These are phyloP conservation scores for Coniochaeta sp. DNA, from an alignment of 2,329 filamentous ascomycete genomes.

Conservation along the genomic window DNA sequence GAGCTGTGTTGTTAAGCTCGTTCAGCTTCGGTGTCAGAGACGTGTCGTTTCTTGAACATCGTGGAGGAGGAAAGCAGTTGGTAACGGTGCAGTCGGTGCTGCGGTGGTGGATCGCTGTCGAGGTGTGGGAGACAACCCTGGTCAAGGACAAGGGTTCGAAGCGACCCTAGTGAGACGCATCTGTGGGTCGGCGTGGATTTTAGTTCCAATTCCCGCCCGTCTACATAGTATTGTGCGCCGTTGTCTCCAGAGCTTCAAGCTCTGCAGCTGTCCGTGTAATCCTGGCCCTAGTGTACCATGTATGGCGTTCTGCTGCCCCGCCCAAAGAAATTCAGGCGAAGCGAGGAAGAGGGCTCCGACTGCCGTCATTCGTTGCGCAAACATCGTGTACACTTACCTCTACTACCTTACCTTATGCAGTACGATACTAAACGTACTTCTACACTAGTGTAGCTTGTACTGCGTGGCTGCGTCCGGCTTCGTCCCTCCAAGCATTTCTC, in stretches of 20 bases:
- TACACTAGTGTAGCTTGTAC: no score
- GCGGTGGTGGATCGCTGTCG: constrained; percentile 7
- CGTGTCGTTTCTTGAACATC: background rate
- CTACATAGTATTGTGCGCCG: background rate
- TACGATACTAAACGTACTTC: no score
- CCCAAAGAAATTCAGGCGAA: background rate
- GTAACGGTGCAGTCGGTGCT: no score
- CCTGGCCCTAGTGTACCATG: background rate
- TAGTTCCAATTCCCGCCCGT: background rate
- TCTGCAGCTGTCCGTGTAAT: background rate
- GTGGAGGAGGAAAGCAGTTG: background rate
- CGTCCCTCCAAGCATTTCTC: no score
- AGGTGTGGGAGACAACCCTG: constrained; percentile 14
- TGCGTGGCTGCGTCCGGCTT: no score
- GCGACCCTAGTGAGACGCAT: constrained; percentile 10
- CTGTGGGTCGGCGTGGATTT: background rate
- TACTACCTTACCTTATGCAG: no score
- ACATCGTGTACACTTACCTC: no score
- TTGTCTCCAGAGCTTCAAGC: background rate
- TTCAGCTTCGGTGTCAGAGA: background rate
- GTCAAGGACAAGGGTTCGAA: constrained; percentile 11
- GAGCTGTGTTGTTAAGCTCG: no score
- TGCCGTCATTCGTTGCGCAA: no score
- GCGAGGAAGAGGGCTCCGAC: no score
- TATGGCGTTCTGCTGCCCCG: background rate